These are phyloP conservation scores for Dimargaris xerosporica DNA, from an alignment of 192 early-diverging fungal species.

Conservation along the genomic window DNA sequence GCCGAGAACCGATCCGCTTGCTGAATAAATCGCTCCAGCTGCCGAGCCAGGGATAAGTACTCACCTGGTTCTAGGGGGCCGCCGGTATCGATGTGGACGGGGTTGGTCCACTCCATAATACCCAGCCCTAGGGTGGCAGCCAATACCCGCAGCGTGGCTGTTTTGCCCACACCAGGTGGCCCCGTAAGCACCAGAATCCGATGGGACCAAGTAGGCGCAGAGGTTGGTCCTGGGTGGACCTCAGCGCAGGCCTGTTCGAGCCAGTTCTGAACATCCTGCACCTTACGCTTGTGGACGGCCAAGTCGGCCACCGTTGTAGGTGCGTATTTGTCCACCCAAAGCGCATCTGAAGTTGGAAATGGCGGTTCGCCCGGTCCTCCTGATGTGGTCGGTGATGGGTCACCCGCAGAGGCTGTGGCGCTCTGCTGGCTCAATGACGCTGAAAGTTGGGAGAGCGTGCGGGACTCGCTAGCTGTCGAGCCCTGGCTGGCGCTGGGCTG, in stretches of 20 bases:
- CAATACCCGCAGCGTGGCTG: conserved; percentile 36
- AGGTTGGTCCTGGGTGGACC: conserved; percentile 1
- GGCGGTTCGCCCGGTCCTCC: too few species aligned
- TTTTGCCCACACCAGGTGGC: conserved; percentile 49
- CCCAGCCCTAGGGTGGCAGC: conserved; percentile 33
- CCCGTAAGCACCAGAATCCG: conserved; percentile 42
- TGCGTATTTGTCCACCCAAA: conserved; percentile 14
- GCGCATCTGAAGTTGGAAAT: neutral
- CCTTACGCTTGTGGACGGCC: conserved; percentile 32
- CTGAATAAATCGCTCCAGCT: conserved; percentile 35
- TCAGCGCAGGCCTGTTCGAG: conserved; percentile 22
- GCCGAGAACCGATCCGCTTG: conserved; percentile 34
- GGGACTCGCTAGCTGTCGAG: too few species aligned
- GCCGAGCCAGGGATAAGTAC: conserved; percentile 25
- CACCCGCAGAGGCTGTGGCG: too few species aligned
- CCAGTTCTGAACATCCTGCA: conserved; percentile 37
- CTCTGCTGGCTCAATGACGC: too few species aligned
- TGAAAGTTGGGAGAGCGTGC: too few species aligned
- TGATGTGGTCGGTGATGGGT: too few species aligned
- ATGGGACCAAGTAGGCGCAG: conserved; percentile 7
- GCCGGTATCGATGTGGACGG: conserved; percentile 16
- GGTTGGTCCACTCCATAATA: conserved; percentile 48
- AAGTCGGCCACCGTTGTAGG: conserved; percentile 23
- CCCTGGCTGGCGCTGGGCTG: too few species aligned
- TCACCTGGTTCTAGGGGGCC: neutral